A percentile compares a stretch with the other conserved stretches of the same genome.
phyloP scores from a whole-genome alignment of 148 eudicot species.

The Silene uniflora region DNA sequence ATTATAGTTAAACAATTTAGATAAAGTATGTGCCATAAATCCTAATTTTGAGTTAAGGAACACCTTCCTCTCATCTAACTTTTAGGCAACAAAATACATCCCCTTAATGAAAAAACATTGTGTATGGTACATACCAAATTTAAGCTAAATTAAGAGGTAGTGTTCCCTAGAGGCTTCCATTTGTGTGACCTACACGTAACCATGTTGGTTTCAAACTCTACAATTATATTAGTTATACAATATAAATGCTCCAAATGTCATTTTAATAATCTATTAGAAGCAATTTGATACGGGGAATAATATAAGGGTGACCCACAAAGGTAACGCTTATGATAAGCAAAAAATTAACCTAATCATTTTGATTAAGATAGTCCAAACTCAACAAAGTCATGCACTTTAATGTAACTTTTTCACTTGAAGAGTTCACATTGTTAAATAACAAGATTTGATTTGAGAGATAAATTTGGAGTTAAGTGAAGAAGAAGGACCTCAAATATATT shows the following conservation, averaged over 20 bases:
- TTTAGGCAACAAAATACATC: neutral
- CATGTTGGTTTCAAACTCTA: conserved; percentile 29
- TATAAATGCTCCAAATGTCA: conserved; percentile 1
- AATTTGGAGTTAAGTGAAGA: no score
- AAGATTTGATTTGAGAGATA: neutral
- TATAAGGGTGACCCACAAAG: neutral
- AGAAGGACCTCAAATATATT: no score
- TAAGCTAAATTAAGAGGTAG: neutral
- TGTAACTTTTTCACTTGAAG: conserved; percentile 1
- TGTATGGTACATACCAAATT: neutral
- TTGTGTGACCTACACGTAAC: conserved; percentile 26
- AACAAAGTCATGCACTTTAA: neutral
- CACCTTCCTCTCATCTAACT: neutral
- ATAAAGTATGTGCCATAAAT: no score
- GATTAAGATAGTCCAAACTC: conserved; percentile 17
- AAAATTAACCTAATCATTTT: neutral
- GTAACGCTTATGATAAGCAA: neutral
- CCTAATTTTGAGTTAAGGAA: no score
- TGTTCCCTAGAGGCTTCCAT: conserved; percentile 20
- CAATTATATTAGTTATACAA: neutral
- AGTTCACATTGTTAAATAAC: conserved; percentile 18
- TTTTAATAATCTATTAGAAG: neutral
- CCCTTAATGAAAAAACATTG: neutral
- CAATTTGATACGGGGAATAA: neutral
- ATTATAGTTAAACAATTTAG: no score